These are phyloP conservation scores for Fusarium clavum DNA, from an alignment of 2,329 filamentous ascomycete species.

Conservation along the genomic window DNA sequence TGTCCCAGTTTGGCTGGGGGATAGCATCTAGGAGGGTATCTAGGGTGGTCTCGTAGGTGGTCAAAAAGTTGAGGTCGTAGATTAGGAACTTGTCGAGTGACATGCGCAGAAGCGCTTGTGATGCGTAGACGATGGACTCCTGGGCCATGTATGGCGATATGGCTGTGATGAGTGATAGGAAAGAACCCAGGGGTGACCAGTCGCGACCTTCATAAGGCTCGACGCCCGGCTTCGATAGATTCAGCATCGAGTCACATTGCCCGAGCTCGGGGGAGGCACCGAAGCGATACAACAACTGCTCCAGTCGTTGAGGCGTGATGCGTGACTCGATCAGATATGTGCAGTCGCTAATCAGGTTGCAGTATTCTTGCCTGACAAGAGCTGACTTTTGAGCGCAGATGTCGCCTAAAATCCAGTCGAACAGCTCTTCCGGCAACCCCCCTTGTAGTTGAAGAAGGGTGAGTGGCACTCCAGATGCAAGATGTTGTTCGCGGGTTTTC, in stretches of 20 bases:
- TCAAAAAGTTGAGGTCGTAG: conserved; percentile 56
- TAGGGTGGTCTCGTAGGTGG: conserved; percentile 57
- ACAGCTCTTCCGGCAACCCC: conserved; percentile 70
- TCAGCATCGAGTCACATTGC: conserved; percentile 39
- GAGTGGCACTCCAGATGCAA: conserved; percentile 71
- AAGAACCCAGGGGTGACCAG: conserved; percentile 59
- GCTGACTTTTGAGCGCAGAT: conserved; percentile 66
- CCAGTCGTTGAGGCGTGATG: conserved; percentile 58
- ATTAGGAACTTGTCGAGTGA: conserved; percentile 64
- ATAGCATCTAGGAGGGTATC: conserved; percentile 58
- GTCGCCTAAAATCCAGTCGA: conserved; percentile 74
- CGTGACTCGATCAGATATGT: conserved; percentile 58
- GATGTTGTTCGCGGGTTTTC: conserved; percentile 65
- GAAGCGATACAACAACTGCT: conserved; percentile 67
- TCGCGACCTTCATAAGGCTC: conserved; percentile 54
- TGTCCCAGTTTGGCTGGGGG: conserved; percentile 52
- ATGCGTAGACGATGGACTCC: conserved; percentile 53
- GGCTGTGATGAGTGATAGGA: conserved; percentile 57
- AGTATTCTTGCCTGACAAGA: conserved; percentile 70
- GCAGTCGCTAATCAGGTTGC: conserved; percentile 62
- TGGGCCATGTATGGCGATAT: conserved; percentile 53
- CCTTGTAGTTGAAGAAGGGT: conserved; percentile 55
- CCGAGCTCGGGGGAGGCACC: conserved; percentile 65
- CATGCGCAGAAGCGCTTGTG: conserved; percentile 64
- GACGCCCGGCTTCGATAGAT: conserved; percentile 35